Conservation (phyloP, 495 filamentous ascomycete genomes). For the Aspergillus steynii region DNA sequence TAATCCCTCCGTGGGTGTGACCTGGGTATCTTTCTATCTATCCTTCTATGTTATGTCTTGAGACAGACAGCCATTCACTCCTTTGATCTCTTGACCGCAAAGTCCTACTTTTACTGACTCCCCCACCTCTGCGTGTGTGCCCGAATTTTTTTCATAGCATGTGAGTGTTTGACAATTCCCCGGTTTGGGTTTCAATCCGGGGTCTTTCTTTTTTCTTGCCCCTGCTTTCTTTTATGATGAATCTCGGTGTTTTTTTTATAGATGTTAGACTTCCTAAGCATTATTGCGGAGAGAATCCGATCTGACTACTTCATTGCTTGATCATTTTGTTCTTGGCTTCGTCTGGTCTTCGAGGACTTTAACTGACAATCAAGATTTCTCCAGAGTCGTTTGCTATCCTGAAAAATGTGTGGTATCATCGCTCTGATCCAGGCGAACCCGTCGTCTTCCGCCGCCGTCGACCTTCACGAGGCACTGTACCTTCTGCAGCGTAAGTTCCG, state of each 20-base stretch:
- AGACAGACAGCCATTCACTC: conserved; percentile 14
- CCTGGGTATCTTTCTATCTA: conserved; percentile 12
- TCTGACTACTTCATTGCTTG: conserved; percentile 31
- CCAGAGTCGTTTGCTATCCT: conserved; percentile 20
- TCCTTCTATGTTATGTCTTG: conserved; percentile 20
- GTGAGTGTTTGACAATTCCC: conserved; percentile 12
- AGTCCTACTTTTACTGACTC: conserved; percentile 12
- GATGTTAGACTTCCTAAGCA: conserved; percentile 54
- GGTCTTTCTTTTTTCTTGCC: background rate
- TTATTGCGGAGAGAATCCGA: conserved; percentile 46
- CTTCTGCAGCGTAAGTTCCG: conserved; percentile 67
- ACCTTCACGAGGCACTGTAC: conserved; percentile 88
- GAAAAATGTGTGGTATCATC: conserved; percentile 82
- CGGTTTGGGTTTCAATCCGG: background rate
- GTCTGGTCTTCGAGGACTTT: conserved; percentile 1
- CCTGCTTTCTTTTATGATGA: conserved; percentile 36
- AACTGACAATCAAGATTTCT: conserved; percentile 13
- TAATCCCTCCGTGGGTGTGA: conserved; percentile 28
- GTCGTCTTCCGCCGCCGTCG: conserved; percentile 64
- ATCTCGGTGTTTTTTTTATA: conserved; percentile 46
- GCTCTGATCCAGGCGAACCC: conserved; percentile 75
- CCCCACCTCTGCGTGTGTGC: conserved; percentile 23
- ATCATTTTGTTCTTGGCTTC: conserved; percentile 17
- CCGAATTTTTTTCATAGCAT: conserved; percentile 12
- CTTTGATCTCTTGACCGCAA: conserved; percentile 12